A percentile compares a stretch with the other conserved stretches of the same genome.
Evolutionary conservation across 352 stramenopile genomes (phyloP).

Genomic region (Achlya hypogyna): DNA sequence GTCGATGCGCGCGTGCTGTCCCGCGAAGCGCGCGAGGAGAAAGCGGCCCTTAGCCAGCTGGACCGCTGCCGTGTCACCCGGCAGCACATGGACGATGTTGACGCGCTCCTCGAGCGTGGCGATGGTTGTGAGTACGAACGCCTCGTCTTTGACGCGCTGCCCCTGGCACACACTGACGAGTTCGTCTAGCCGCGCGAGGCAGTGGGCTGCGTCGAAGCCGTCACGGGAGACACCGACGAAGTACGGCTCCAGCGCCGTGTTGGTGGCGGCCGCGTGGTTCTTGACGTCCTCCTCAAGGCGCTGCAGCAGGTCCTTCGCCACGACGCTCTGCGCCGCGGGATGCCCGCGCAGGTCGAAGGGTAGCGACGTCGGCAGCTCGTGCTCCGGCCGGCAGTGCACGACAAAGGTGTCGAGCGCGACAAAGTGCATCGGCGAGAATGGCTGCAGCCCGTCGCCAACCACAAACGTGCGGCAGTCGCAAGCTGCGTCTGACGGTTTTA

Average conservation of each 20-base stretch:
- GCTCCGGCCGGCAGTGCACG: conserved; percentile 62
- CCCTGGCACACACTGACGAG: conserved; percentile 43
- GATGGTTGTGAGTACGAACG: conserved; percentile 44
- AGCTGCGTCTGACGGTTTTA: conserved; percentile 70
- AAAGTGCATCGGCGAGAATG: conserved; percentile 59
- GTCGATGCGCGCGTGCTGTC: conserved; percentile 44
- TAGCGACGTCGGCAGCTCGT: conserved; percentile 37
- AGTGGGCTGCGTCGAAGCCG: not conserved
- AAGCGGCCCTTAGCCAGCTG: conserved; percentile 35
- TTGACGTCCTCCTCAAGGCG: conserved; percentile 88
- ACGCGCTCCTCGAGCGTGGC: conserved; percentile 34
- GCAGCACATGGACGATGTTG: conserved; percentile 36
- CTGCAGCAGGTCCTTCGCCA: conserved; percentile 90
- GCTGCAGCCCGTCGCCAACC: conserved; percentile 35
- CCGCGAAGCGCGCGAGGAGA: conserved; percentile 45
- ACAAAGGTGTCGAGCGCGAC: conserved; percentile 64
- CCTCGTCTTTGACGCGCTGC: conserved; percentile 44
- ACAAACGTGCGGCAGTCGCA: conserved; percentile 52
- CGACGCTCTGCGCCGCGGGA: conserved; percentile 85
- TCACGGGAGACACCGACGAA: conserved; percentile 28
- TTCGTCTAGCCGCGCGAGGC: conserved; percentile 31
- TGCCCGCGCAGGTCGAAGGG: conserved; percentile 91
- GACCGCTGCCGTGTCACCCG: not conserved
- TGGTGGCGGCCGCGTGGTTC: conserved; percentile 65
- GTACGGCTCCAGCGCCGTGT: conserved; percentile 67